phyloP scores from a whole-genome alignment of 768 basidiomycete genomes.

The Podaxis sp. region DNA sequence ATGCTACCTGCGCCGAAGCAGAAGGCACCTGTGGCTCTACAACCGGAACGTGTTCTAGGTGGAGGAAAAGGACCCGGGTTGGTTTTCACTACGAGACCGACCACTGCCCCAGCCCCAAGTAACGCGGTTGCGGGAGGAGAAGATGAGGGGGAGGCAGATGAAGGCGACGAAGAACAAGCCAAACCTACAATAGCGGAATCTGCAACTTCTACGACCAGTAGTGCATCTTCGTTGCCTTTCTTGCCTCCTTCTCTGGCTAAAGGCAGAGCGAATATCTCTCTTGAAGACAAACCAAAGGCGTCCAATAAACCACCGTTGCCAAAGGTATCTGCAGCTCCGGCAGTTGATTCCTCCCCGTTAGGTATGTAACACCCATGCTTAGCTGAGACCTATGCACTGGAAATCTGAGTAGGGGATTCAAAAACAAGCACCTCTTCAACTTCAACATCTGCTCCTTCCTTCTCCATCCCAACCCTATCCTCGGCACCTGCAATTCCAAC shows the following conservation, averaged over 20 bases:
- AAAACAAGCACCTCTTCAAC: conserved; percentile 24
- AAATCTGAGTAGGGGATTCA: conserved; percentile 1
- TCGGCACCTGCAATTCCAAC: conserved; percentile 70
- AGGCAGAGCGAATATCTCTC: conserved; percentile 58
- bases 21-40: conserved; percentile 39
- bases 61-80: conserved; percentile 60
- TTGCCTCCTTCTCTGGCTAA: conserved; percentile 64
- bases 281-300: conserved; percentile 38
- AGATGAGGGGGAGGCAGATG: conserved; percentile 13
- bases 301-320: conserved; percentile 18
- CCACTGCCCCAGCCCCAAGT: conserved; percentile 12
- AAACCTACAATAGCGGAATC: conserved; percentile 16
- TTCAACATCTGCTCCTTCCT: conserved; percentile 22
- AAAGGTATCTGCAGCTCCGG: conserved; percentile 29
- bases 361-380: conserved; percentile 33
- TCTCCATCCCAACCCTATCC: conserved; percentile 40
- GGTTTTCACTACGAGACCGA: conserved; percentile 46
- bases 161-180: conserved; percentile 24
- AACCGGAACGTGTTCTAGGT: conserved; percentile 60
- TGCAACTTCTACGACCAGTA: conserved; percentile 13
- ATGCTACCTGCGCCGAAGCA: conserved; percentile 80
- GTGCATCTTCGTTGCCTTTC: conserved; percentile 35
- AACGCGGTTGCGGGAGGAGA: conserved; percentile 11
- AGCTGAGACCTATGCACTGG: neutral
- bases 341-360: conserved; percentile 70